Evolutionary conservation across 768 basidiomycete genomes (phyloP).

Genomic region (Sporobolomyces roseus): DNA sequence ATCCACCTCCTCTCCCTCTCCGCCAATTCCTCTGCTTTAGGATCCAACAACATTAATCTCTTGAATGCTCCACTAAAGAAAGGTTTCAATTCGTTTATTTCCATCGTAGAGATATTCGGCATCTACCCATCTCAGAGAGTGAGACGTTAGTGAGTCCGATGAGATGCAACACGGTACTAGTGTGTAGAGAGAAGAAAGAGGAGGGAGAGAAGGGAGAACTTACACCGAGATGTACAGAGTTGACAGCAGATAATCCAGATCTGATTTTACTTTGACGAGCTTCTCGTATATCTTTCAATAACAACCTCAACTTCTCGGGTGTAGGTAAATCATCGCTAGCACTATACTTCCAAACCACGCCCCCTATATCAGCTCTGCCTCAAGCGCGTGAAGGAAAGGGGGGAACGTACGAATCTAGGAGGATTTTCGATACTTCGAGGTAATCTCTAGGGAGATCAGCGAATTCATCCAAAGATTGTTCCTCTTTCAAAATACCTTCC

Average conservation of each 20-base stretch:
- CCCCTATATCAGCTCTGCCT: too few species aligned
- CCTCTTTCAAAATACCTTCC: slow-evolving; percentile 66
- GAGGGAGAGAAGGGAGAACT: background rate
- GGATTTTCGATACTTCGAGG: slow-evolving; percentile 81
- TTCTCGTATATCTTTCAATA: slow-evolving; percentile 93
- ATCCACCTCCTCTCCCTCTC: slow-evolving; percentile 27
- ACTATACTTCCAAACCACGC: too few species aligned
- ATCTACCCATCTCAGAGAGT: slow-evolving; percentile 54
- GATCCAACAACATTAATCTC: slow-evolving; percentile 39
- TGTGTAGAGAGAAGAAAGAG: background rate
- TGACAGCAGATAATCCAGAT: slow-evolving; percentile 72
- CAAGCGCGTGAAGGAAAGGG: too few species aligned
- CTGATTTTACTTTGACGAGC: slow-evolving; percentile 90
- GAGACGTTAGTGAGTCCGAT: background rate
- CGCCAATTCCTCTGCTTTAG: slow-evolving; percentile 12
- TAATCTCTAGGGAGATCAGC: slow-evolving; percentile 80
- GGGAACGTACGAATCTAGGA: slow-evolving; percentile 64
- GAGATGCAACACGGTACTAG: too few species aligned
- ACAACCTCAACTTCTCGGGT: slow-evolving; percentile 78
- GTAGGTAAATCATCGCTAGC: background rate
- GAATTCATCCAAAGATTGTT: slow-evolving; percentile 70
- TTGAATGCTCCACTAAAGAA: slow-evolving; percentile 74
- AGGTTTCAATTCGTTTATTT: slow-evolving; percentile 88
- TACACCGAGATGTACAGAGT: slow-evolving; percentile 76
- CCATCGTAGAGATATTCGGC: slow-evolving; percentile 79